Evolutionary conservation across 768 basidiomycete species (phyloP), one percentile per base, ranked within the genome.

Genomic region (Naganishia antarctica): DNA sequence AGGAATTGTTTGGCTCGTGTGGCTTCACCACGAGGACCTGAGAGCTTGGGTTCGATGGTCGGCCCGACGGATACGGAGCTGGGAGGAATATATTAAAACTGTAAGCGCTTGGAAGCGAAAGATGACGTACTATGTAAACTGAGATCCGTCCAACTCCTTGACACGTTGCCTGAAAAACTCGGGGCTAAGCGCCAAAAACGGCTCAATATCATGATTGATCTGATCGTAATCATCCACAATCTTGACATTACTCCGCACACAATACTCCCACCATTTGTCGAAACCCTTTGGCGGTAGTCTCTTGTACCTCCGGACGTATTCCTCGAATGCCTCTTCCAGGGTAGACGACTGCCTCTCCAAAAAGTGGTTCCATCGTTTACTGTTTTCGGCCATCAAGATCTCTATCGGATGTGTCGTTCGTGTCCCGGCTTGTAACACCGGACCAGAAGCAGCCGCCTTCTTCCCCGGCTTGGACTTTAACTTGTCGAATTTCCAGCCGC

Each of bases 281-380:
- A 98, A 99, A 0, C 92, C 94, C 49, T 82, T 84, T 0, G 94
- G 93, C 15, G 94, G 94, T 29, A 84, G 78, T 23, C 89, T 83
- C 5, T 80, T 80, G 74, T 96, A 91, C 60, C 94, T 81, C 58
- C 82, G 78, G 66, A 79, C 83, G 78, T 99, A 99, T 77, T 96
- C 92, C 2, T 73, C 77, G 0, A 90, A 89, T 0, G 93, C 94
- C 21, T 84, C 84, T 34, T 79, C 79, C 29, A 97, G 82, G 0
- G 89, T 88, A 70, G 83, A 84, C 73, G 89, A 91, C 80, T 98
- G 94, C 69, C 71, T 68, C 23, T 40, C 70, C 57, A 76, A 51
- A 40, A 76, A 58, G 3, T 50, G 57, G 21, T 70, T 65, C 75
- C 75, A 76, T 29, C 66, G 49, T 48, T 70, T 44, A 58, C 72